phyloP scores from a whole-genome alignment of 345 rosid genomes.

The Murraya paniculata region DNA sequence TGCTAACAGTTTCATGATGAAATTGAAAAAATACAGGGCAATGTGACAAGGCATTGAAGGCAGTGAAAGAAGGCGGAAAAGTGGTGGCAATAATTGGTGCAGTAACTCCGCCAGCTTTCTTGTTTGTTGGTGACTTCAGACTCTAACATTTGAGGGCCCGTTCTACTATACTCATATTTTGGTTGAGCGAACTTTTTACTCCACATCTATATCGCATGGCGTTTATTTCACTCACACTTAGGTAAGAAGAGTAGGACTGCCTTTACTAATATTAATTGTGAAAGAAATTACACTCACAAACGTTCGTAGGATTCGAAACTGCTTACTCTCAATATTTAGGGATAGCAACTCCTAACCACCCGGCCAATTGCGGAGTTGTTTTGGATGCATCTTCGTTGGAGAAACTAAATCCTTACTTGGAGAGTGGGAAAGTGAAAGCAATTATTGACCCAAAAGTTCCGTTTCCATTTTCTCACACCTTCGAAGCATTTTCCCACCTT shows the following conservation, averaged over 20 bases:
- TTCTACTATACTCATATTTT: too few species aligned
- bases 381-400: not conserved
- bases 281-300: too few species aligned
- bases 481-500: not conserved
- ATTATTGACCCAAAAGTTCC: slow-evolving; percentile 1
- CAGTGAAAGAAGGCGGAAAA: not conserved
- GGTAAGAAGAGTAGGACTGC: too few species aligned
- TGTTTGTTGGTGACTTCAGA: not conserved
- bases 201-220: too few species aligned
- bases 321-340: too few species aligned
- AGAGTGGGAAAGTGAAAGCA: not conserved
- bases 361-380: too few species aligned
- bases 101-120: not conserved
- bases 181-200: too few species aligned
- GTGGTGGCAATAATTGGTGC: not conserved
- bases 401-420: not conserved
- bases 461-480: not conserved
- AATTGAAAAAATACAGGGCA: not conserved
- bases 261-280: too few species aligned
- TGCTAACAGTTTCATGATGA: not conserved
- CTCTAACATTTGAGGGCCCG: too few species aligned
- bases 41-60: not conserved
- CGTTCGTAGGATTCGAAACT: too few species aligned
- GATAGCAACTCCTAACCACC: too few species aligned
- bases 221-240: too few species aligned